These are phyloP conservation scores for Pharnaceum exiguum DNA, from an alignment of 148 eudicot genomes.

Conservation along the genomic window DNA sequence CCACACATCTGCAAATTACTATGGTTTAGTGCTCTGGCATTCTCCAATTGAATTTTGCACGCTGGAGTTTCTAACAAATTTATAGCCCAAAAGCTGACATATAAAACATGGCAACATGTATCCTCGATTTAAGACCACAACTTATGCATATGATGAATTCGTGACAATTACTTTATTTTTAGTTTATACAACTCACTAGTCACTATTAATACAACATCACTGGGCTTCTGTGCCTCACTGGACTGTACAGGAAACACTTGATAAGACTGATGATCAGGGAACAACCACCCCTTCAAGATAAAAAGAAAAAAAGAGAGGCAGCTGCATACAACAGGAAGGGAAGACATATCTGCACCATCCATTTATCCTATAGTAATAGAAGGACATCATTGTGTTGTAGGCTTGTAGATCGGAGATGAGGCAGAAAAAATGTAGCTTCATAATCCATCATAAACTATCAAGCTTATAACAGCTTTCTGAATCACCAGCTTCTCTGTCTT, in stretches of 20 bases:
- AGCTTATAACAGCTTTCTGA: constrained; percentile 5
- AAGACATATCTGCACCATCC: constrained; percentile 3
- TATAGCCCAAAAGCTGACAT: too few relatives aligned
- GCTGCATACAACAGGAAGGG: constrained; percentile 5
- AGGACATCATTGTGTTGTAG: neutral
- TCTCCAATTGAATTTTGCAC: too few relatives aligned
- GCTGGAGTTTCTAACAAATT: too few relatives aligned
- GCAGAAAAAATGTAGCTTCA: neutral
- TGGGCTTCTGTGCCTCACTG: neutral
- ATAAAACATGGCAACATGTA: too few relatives aligned
- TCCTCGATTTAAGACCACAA: too few relatives aligned
- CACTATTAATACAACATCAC: neutral
- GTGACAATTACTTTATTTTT: neutral
- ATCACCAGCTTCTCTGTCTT: neutral
- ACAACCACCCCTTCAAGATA: neutral
- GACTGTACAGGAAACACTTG: constrained; percentile 1
- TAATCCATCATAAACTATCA: constrained; percentile 18
- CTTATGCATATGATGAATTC: too few relatives aligned
- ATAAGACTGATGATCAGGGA: neutral
- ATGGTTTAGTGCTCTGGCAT: too few relatives aligned
- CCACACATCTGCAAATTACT: too few relatives aligned
- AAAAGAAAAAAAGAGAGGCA: neutral
- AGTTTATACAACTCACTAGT: neutral
- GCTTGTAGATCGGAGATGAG: too few relatives aligned
- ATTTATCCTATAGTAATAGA: neutral